Evolutionary conservation across 108 stramenopile species (phyloP), one percentile per base, ranked within the genome.

Genomic region (Nitzschia putrida): DNA sequence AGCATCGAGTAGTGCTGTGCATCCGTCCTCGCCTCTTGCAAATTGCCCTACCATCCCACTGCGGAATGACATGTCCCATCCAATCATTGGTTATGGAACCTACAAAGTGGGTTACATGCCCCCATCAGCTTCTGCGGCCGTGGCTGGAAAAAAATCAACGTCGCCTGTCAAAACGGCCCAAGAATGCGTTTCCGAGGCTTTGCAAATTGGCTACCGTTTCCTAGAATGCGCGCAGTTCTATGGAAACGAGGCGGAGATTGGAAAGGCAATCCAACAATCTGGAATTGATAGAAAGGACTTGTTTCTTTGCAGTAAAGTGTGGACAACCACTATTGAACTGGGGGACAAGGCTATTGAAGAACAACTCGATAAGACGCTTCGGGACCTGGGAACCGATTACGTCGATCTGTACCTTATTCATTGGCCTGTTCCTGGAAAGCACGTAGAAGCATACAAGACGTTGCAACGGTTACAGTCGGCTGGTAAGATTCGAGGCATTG

Each of bases 41-140:
- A 41, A 73, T 22, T 75, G 75, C 41, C 92, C 89, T 13, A 88
- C 83, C 23, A 74, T 93, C 23, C 49, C 86, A 5, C 69, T 93
- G 21, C 80, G 86, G 23, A 85, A 93, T 71, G 89, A 88, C 11
- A 90, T 82, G 59, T 29, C 60, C 41, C 92, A 93, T 71, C 95
- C 92, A 2, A 70, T 66, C 43, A 87, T 96, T 51, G 91, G 91
- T 10, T 96, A 93, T 79, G 95, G 95, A 24, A 94, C 93, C 8
- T 96, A 96, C 91, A 96, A 96, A 68, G 92, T 96, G 7, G 95
- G 95, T 23, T 92, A 86, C 73, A 79, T 96, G 51, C 95, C 95
- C 3, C 73, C 92, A 0, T 88, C 90, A 7, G 88, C 92, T 2
- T 86, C 88, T 12, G 65, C 92, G 5, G 87, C 85, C 7, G 88